Evolutionary conservation across 257 asterid species (phyloP).

Genomic region (Solanum chilense): DNA sequence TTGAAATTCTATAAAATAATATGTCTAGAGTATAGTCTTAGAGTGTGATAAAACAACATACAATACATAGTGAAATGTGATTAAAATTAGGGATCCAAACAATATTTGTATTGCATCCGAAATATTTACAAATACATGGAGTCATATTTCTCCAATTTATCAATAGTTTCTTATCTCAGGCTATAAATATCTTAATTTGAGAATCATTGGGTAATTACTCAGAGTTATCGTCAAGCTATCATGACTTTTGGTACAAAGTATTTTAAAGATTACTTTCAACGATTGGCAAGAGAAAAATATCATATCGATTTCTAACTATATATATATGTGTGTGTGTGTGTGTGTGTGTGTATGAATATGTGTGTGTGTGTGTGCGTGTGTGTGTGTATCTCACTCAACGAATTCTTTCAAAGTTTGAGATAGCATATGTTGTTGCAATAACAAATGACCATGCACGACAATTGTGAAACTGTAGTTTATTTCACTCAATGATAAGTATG

Average conservation of each 20-base stretch:
- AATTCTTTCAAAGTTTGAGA: too few relatives aligned
- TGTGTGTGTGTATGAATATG: too few relatives aligned
- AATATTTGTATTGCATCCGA: background rate
- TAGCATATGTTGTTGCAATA: too few relatives aligned
- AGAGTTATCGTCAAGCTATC: slow-evolving; percentile 1
- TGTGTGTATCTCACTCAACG: too few relatives aligned
- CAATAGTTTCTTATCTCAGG: slow-evolving; percentile 7
- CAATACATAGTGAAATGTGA: slow-evolving; percentile 16
- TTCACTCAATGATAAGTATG: too few relatives aligned
- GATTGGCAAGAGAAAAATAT: slow-evolving; percentile 6
- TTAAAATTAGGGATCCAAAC: background rate
- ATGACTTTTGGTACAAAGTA: slow-evolving; percentile 10
- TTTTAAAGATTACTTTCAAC: slow-evolving; percentile 4
- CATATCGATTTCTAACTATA: background rate
- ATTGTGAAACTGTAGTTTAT: too few relatives aligned
- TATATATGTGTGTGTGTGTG: too few relatives aligned
- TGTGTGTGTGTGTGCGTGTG: fast-evolving
- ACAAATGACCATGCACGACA: too few relatives aligned
- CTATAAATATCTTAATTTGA: slow-evolving; percentile 19
- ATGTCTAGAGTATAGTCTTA: too few relatives aligned
- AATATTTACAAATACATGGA: slow-evolving; percentile 5
- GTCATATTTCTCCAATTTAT: slow-evolving; percentile 10
- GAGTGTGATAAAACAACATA: too few relatives aligned
- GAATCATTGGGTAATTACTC: background rate
- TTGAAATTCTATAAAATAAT: too few relatives aligned